Percentiles rank a stretch among this genome's conserved stretches.
These are phyloP conservation scores for Colletotrichum nymphaeae DNA, from an alignment of 2,329 filamentous ascomycete genomes.

Conservation along the genomic window DNA sequence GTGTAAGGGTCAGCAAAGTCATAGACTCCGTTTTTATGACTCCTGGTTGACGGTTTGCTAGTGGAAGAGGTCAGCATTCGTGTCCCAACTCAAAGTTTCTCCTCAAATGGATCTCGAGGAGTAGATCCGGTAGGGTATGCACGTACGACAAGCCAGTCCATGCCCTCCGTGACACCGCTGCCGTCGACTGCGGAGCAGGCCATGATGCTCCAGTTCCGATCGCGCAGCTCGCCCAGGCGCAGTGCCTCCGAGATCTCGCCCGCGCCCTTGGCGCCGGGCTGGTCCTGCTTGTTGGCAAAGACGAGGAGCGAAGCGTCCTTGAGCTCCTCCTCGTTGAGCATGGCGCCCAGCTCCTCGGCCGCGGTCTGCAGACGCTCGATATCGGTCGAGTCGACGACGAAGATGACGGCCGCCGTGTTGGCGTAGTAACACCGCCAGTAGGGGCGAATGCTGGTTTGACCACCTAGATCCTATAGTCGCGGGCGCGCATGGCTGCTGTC, in stretches of 20 bases:
- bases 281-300: slow-evolving; percentile 99
- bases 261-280: slow-evolving; percentile 94
- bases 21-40: slow-evolving; percentile 20
- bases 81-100: too few relatives aligned
- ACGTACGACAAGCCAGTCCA: slow-evolving; percentile 97
- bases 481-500: slow-evolving; percentile 33
- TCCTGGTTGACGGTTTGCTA: slow-evolving; percentile 43
- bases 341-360: slow-evolving; percentile 90
- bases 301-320: slow-evolving; percentile 92
- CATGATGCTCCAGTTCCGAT: slow-evolving; percentile 99
- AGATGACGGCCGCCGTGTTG: slow-evolving; percentile 98
- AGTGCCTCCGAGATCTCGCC: slow-evolving; percentile 96
- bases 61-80: slow-evolving; percentile 11
- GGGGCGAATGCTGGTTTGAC: slow-evolving; percentile 97
- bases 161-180: slow-evolving; percentile 93
- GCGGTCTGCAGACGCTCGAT: slow-evolving; percentile 94
- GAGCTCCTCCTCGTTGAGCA: slow-evolving; percentile 97
- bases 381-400: slow-evolving; percentile 98
- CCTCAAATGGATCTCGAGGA: too few relatives aligned
- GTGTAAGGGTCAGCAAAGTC: slow-evolving; percentile 9
- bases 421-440: slow-evolving; percentile 99
- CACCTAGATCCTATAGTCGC: slow-evolving; percentile 81
- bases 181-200: slow-evolving; percentile 97
- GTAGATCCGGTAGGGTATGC: neutral
- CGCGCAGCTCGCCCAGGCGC: slow-evolving; percentile 88